These are phyloP conservation scores for Dactylonectria macrodidyma DNA, from an alignment of 2,329 filamentous ascomycete species.

Conservation along the genomic window DNA sequence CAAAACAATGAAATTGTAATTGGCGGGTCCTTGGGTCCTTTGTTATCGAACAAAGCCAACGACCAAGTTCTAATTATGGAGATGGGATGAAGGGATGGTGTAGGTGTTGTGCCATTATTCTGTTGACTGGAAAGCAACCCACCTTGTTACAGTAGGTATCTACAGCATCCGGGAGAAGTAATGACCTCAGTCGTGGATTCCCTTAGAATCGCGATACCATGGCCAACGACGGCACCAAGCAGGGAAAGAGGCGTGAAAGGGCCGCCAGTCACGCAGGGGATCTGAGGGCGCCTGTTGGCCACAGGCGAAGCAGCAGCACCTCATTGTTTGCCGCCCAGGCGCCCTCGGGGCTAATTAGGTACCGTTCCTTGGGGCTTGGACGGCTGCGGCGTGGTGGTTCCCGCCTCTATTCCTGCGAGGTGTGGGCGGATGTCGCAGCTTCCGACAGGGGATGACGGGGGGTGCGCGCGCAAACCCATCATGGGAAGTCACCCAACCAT, in stretches of 20 bases:
- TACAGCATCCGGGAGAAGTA: background rate
- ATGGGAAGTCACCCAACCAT: too few species aligned
- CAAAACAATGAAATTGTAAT: conserved; percentile 24
- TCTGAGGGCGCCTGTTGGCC: conserved; percentile 7
- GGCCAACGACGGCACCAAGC: background rate
- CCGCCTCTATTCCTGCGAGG: conserved; percentile 45
- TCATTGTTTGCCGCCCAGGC: conserved; percentile 32
- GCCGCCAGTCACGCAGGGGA: too few species aligned
- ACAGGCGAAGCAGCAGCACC: conserved; percentile 19
- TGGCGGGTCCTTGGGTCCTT: conserved; percentile 11
- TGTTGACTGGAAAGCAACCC: background rate
- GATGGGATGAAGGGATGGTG: background rate
- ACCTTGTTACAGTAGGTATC: background rate
- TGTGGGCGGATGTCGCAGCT: conserved; percentile 41
- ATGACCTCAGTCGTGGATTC: background rate
- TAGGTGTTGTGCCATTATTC: too few species aligned
- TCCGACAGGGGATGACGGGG: conserved; percentile 38
- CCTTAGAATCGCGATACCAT: conserved; percentile 5
- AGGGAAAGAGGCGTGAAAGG: conserved; percentile 1
- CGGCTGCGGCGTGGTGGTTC: conserved; percentile 47
- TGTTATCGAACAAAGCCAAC: conserved; percentile 1
- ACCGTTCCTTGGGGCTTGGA: conserved; percentile 47
- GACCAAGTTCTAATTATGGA: conserved; percentile 29
- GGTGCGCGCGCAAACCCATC: conserved; percentile 30
- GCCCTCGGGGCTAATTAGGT: conserved; percentile 39